Base-by-base conservation (phyloP, 345 rosid genomes). In the Melaleuca quinquenervia region DNA sequence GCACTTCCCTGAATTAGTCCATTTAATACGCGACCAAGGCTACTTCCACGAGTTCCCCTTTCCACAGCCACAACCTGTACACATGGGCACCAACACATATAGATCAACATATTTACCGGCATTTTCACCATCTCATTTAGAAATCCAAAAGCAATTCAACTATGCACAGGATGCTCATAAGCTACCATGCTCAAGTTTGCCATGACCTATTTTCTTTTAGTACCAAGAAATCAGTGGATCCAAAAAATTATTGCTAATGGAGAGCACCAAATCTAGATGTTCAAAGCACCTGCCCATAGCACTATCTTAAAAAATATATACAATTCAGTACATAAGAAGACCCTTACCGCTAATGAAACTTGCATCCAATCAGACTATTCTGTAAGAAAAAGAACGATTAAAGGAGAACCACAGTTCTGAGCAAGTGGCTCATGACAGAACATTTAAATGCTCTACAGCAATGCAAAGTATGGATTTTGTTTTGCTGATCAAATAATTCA, bases 371-470 rank as follows among this genome's bases (percentile, higher is more conserved):
- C 41, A 41, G 41, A 41, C 41, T 41, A 2, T 4, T 41, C 41
- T 2, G 41, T 41, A 41, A 41, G 41, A 24, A 55, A 18, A 13
- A 84, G 24, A 54, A 27, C 11, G n/a, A 41, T 32, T 24, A 7
- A 24, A 18, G 9, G 44, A 56, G 20, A 55, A 62, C 85, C 85
- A 62, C 88, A 85, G 83, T 74, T 92, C 84, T 88, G 93, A 56
- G 86, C 55, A 88, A 92, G 94, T 50, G 89, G 91, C 55, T 94
- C 96, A 29, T 94, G 89, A 84, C n/a, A n/a, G n/a, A n/a, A n/a
- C n/a, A n/a, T n/a, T n/a, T n/a, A n/a, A n/a, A n/a, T n/a, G n/a
- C n/a, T n/a, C n/a, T n/a, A n/a, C n/a, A n/a, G n/a, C n/a, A n/a
- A n/a, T n/a, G n/a, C n/a, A n/a, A n/a, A n/a, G n/a, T n/a, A n/a